Conservation (phyloP, 2,329 filamentous ascomycete species). For the Aspergillus aculeatinus region DNA sequence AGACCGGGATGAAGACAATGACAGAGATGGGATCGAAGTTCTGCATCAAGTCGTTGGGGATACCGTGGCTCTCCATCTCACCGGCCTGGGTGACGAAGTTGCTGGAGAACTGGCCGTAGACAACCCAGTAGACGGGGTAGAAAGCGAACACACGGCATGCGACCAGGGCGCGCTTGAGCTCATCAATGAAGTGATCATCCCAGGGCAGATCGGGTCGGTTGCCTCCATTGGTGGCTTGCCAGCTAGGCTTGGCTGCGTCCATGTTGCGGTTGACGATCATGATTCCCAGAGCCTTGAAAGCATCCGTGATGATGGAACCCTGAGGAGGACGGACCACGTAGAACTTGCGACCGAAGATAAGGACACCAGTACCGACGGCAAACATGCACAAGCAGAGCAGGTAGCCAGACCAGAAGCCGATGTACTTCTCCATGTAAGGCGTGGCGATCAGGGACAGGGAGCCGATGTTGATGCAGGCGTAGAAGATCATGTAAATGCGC, state of each 20-base stretch:
- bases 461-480: constrained; percentile 72
- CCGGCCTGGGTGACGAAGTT: constrained; percentile 66
- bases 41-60: constrained; percentile 75
- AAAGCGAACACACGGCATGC: constrained; percentile 73
- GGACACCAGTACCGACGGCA: constrained; percentile 58
- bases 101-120: constrained; percentile 66
- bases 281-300: constrained; percentile 62
- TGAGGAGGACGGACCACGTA: constrained; percentile 54
- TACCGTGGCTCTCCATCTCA: constrained; percentile 64
- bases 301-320: constrained; percentile 64
- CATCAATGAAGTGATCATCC: constrained; percentile 70
- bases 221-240: constrained; percentile 55
- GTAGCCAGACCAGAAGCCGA: constrained; percentile 67
- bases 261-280: constrained; percentile 52
- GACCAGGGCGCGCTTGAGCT: constrained; percentile 63
- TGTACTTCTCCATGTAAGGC: constrained; percentile 65
- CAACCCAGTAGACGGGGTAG: constrained; percentile 68
- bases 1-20: constrained; percentile 71
- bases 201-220: constrained; percentile 51
- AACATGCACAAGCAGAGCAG: constrained; percentile 64
- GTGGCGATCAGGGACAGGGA: constrained; percentile 66
- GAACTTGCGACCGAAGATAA: constrained; percentile 48
- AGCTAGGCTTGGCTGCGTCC: constrained; percentile 66
- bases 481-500: constrained; percentile 73
- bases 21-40: constrained; percentile 75